Percentiles rank a stretch among this genome's conserved stretches.
These are phyloP conservation scores for Trichosporon sp. DNA, from an alignment of 1,284 basidiomycete genomes.

Conservation along the genomic window DNA sequence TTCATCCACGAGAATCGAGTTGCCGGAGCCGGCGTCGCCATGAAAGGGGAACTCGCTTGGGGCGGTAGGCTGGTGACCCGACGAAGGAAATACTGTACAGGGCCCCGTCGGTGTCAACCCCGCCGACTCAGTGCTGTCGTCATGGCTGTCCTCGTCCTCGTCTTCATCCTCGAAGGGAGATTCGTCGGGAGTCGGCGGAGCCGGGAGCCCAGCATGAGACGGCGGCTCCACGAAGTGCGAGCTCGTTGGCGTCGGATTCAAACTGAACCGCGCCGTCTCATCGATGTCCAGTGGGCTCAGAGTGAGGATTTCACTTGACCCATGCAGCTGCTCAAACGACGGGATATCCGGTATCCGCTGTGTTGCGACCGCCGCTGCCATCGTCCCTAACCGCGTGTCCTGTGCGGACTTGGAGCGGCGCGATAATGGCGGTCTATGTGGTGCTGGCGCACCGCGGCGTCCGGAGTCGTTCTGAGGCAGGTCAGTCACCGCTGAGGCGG, in stretches of 20 bases:
- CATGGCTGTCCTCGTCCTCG: constrained; percentile 9
- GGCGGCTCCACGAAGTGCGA: background rate
- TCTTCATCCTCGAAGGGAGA: constrained; percentile 13
- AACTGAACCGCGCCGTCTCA: background rate
- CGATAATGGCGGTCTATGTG: background rate
- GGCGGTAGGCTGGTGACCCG: background rate
- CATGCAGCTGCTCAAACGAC: background rate
- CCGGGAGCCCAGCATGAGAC: background rate
- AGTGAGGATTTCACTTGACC: background rate
- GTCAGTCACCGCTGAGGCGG: background rate
- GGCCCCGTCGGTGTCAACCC: background rate
- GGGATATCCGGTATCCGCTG: background rate
- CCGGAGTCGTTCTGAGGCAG: background rate
- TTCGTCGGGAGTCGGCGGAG: constrained; percentile 5
- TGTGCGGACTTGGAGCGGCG: constrained; percentile 16
- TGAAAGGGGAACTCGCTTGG: background rate
- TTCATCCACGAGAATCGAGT: constrained; percentile 31
- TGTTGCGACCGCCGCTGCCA: background rate
- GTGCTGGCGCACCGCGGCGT: background rate
- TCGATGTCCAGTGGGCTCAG: background rate
- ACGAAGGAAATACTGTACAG: background rate
- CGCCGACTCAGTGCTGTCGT: background rate
- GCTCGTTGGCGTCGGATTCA: background rate
- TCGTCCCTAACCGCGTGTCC: background rate
- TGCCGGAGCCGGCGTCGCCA: background rate